Base-by-base conservation (phyloP, 2,329 filamentous ascomycete species). In the Aspergillus tubingensis region DNA sequence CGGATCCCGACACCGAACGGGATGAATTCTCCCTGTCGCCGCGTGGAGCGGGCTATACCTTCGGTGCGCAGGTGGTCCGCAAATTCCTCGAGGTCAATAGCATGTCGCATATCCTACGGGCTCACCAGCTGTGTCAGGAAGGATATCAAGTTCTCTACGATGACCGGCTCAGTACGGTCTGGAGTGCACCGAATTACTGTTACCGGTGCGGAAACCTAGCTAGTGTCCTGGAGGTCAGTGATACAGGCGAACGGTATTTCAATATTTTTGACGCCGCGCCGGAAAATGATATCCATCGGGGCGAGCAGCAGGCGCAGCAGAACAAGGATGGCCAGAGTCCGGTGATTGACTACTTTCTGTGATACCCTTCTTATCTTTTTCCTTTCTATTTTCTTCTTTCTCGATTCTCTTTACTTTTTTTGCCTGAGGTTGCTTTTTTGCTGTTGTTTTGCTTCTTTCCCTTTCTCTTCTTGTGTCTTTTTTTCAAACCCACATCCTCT, bases 61-160 rank as follows among this genome's bases (percentile, higher is more conserved):
- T 99, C 74, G 95, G 95, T 58, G 92, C 93, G 6, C 95, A 98
- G 76, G 95, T 99, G 15, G 95, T 99, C 54, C 96, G 94, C 79
- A 99, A 99, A 79, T 99, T 99, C 77, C 82, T 99, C 32, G 91
- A 95, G 68, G 93, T 99, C 69, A 99, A 99, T 79, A 90, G 87
- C 76, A 98, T 99, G 93, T 94, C 90, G 32, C 95, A 99, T 77
- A 99, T 99, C 65, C 83, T 99, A 59, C 91, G 95, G 23, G 95
- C 95, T n/a, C 95, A 99, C 77, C 95, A 99, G 80, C 85, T 99
- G 4, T 99, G 95, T 76, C 95, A 99, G 77, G 95, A 99, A 79
- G 95, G 95, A 0, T 99, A 94, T 76, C 95, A 98, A 79, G 91
- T 98, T 50, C 86, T 99, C 15, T 99, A 96, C 76, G 94, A 98